Base-by-base conservation (phyloP, 73 alveolate species). In the Blepharisma japonicum region DNA sequence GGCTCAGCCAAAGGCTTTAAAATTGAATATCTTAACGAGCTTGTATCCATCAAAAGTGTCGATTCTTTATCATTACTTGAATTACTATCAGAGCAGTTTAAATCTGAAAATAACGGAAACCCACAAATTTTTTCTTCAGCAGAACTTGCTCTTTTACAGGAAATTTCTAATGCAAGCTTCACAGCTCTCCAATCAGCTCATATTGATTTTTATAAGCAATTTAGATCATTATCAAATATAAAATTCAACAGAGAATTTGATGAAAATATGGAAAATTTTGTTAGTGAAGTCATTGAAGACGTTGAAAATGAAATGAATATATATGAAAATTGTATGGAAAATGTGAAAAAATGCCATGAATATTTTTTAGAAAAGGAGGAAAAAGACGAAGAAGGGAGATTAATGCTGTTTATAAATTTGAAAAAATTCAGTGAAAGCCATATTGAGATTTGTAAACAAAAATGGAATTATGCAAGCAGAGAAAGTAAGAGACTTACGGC, bases 1-100 rank as follows among this genome's bases (percentile, higher is more conserved):
- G 74, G 74, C 23, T 9, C 14, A 9, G 74, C 74, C 23, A 20
- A n/a, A 61, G 74, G 74, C 23, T 61, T 61, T 61, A 14, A 61
- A 8, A 61, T 61, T 9, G 38, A 11, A 25, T 18, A 14, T 61
- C 46, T 61, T 18, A 61, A 61, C 5, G 74, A 25, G 11, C 46
- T 61, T 14, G 0, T 14, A 0, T 14, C 18, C 5, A 25, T 61
- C 39, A 61, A 61, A 25, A 14, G 47, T 25, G 47, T 61, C 0
- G 74, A 61, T 20, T 8, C 18, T 18, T 18, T 11, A 14, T 14
- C n/a, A 2, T 39, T 61, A 14, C 47, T 61, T 20, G 74, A 61
- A 3, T 2, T 61, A 9, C 4, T 61, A 20, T 8, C 46, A 14
- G 74, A 61, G 5, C 47, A 61, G 23, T 61, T 61, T 61, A 14